Evolutionary conservation across 352 stramenopile genomes (phyloP).

Genomic region (Phytophthora tubulina): DNA sequence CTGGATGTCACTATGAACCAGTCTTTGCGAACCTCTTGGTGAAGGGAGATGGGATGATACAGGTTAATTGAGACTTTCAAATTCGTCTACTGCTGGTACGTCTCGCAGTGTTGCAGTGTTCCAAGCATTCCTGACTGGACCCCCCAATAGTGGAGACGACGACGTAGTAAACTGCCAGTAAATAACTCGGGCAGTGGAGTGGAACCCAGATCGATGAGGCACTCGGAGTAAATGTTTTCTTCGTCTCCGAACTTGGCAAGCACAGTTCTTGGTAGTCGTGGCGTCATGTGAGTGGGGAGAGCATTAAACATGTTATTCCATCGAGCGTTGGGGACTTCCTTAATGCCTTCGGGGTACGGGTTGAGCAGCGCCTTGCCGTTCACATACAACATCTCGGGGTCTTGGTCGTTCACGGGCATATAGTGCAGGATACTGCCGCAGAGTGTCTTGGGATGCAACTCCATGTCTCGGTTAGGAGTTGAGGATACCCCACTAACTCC

Average conservation of each 20-base stretch:
- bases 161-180: constrained; percentile 25
- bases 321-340: constrained; percentile 15
- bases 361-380: constrained; percentile 36
- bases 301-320: constrained; percentile 42
- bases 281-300: constrained; percentile 34
- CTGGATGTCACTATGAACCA: not conserved
- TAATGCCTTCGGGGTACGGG: constrained; percentile 32
- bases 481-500: constrained; percentile 34
- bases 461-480: constrained; percentile 31
- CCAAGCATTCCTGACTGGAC: constrained; percentile 18
- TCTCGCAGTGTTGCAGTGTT: constrained; percentile 28
- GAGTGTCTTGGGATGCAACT: constrained; percentile 30
- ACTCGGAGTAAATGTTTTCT: constrained; percentile 35
- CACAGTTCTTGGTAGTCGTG: constrained; percentile 22
- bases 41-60: constrained; percentile 11
- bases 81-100: constrained; percentile 35
- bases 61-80: constrained; percentile 8
- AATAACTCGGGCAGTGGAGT: constrained; percentile 25
- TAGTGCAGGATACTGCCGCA: constrained; percentile 40
- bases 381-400: constrained; percentile 33
- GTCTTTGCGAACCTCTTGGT: constrained; percentile 19
- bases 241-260: constrained; percentile 14
- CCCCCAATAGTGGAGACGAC: constrained; percentile 30
- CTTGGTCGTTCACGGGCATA: constrained; percentile 21
- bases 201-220: constrained; percentile 23